A percentile compares a stretch with the other conserved stretches of the same genome.
These are phyloP conservation scores for Trichoderma virens DNA, from an alignment of 495 filamentous ascomycete species.

Conservation along the genomic window DNA sequence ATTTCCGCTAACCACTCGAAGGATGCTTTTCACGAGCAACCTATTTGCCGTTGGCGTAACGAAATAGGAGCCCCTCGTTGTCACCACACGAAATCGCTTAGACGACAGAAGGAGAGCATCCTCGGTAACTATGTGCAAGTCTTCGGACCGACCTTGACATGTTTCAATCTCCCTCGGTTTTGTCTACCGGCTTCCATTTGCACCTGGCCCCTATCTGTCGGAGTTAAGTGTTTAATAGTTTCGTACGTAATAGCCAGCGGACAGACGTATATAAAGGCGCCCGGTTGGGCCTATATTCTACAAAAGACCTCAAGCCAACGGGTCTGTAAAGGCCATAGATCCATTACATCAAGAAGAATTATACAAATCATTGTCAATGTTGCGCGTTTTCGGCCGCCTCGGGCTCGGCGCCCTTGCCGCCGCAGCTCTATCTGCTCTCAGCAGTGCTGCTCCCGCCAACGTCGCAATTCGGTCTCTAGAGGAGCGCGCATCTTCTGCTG, in stretches of 20 bases:
- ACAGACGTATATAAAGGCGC: too few relatives aligned
- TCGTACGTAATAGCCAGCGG: too few relatives aligned
- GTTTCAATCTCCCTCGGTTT: too few relatives aligned
- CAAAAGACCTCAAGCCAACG: background rate
- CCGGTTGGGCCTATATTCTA: background rate
- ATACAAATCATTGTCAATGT: background rate
- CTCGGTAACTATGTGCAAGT: too few relatives aligned
- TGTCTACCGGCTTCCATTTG: too few relatives aligned
- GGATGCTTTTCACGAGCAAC: background rate
- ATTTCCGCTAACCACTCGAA: background rate
- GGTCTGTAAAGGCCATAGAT: background rate
- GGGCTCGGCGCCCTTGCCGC: conserved; percentile 1
- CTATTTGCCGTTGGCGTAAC: background rate
- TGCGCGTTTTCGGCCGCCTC: background rate
- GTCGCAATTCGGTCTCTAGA: background rate
- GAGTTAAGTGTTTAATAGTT: too few relatives aligned
- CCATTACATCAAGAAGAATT: background rate
- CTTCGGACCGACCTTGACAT: too few relatives aligned
- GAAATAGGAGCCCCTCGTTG: background rate
- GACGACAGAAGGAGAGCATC: background rate
- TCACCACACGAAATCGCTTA: background rate
- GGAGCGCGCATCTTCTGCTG: background rate
- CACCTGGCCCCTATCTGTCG: too few relatives aligned
- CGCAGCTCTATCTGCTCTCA: background rate
- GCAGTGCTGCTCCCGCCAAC: background rate